Evolutionary conservation across 768 basidiomycete genomes (phyloP).

Genomic region (Kwoniella mangroviensis): DNA sequence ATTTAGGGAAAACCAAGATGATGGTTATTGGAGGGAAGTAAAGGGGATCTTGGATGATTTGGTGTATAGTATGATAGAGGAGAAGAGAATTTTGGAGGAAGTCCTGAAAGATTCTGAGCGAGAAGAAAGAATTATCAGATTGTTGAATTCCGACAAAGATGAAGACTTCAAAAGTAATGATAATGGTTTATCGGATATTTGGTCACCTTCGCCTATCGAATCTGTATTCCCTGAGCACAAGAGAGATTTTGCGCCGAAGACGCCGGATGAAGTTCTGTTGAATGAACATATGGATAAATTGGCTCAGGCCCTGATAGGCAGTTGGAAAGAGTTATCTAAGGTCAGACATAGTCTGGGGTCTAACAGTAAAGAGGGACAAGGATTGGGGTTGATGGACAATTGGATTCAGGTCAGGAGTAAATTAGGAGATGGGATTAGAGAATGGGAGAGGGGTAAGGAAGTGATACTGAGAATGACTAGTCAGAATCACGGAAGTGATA

Average conservation of each 20-base stretch:
- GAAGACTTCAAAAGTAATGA: background rate
- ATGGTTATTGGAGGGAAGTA: slow-evolving; percentile 35
- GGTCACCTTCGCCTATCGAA: background rate
- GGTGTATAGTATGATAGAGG: slow-evolving; percentile 6
- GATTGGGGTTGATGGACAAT: background rate
- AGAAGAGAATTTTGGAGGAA: slow-evolving; percentile 18
- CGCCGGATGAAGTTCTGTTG: slow-evolving; percentile 32
- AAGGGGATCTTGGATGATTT: slow-evolving; percentile 29
- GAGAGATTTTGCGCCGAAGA: slow-evolving; percentile 27
- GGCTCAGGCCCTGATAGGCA: slow-evolving; percentile 11
- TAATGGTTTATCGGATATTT: background rate
- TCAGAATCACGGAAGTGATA: background rate
- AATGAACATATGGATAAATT: slow-evolving; percentile 23
- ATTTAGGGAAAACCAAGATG: slow-evolving; percentile 21
- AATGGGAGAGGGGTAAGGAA: slow-evolving; percentile 50
- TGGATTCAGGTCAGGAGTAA: slow-evolving; percentile 43
- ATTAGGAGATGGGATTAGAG: slow-evolving; percentile 42
- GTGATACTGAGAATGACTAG: slow-evolving; percentile 26
- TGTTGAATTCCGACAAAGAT: no score
- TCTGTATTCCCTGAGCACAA: background rate
- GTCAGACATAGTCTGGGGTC: background rate
- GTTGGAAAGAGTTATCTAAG: slow-evolving; percentile 15
- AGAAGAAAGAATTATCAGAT: background rate
- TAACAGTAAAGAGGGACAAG: background rate
- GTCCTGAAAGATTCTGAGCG: slow-evolving; percentile 6